These are phyloP conservation scores for Solanum rostratum DNA, from an alignment of 257 asterid species.

Conservation along the genomic window DNA sequence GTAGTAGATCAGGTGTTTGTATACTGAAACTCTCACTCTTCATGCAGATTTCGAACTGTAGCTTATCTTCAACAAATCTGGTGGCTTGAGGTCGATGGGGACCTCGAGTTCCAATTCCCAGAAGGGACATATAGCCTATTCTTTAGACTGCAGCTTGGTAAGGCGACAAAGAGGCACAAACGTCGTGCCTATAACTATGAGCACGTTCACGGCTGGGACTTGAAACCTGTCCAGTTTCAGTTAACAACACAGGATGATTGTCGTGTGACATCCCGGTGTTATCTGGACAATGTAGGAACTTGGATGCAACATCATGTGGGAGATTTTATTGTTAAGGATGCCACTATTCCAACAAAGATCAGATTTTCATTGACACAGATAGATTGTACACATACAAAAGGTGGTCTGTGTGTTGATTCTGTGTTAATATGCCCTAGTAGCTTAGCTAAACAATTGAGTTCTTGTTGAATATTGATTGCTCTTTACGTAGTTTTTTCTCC, in stretches of 20 bases:
- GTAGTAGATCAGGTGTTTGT: too few species aligned
- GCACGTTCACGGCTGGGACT: constrained; percentile 74
- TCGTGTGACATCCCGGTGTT: constrained; percentile 20
- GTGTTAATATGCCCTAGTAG: constrained; percentile 52
- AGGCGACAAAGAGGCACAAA: constrained; percentile 32
- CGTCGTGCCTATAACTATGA: constrained; percentile 35
- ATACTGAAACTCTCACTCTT: not conserved
- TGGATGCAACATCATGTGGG: constrained; percentile 74
- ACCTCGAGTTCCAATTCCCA: constrained; percentile 59
- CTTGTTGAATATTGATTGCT: not conserved
- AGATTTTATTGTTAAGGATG: constrained; percentile 45
- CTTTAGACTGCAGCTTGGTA: constrained; percentile 69
- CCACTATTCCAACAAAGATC: constrained; percentile 26
- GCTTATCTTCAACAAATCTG: constrained; percentile 87
- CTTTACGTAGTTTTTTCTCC: not conserved
- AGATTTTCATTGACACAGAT: constrained; percentile 62
- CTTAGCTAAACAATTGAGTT: constrained; percentile 24
- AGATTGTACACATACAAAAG: constrained; percentile 85
- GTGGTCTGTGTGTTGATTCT: constrained; percentile 77
- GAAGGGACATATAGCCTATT: constrained; percentile 60
- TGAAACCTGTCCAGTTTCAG: constrained; percentile 61
- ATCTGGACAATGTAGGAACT: constrained; percentile 41
- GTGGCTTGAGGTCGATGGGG: constrained; percentile 87
- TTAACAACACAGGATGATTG: constrained; percentile 45
- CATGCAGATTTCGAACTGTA: constrained; percentile 51